phyloP scores from a whole-genome alignment of 305 asterid species.

The Fraxinus dipetala region DNA sequence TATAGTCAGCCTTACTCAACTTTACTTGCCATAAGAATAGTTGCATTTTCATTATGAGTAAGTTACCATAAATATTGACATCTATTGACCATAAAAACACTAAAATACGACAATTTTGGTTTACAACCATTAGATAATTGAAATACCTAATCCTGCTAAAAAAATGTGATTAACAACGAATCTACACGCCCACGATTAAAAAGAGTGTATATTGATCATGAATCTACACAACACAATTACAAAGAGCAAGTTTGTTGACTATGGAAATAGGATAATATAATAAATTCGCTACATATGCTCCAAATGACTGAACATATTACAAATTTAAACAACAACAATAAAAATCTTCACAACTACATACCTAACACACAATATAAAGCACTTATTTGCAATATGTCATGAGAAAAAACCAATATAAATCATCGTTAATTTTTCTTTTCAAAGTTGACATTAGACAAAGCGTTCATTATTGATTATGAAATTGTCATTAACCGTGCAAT shows the following conservation, averaged over 20 bases:
- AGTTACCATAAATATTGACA: background rate
- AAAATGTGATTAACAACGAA: background rate
- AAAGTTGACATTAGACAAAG: background rate
- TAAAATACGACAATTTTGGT: background rate
- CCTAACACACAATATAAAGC: background rate
- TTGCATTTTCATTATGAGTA: background rate
- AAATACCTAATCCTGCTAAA: background rate
- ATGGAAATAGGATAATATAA: background rate
- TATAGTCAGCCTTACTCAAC: background rate
- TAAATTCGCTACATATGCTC: background rate
- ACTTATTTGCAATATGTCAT: background rate
- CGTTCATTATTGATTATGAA: background rate
- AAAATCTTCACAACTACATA: background rate
- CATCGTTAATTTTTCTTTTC: background rate
- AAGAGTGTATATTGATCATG: background rate
- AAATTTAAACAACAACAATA: background rate
- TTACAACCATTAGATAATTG: background rate
- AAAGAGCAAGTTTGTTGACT: background rate
- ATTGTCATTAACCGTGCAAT: background rate
- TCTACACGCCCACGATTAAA: background rate
- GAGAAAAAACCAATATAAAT: background rate
- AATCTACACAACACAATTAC: background rate
- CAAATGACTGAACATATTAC: background rate
- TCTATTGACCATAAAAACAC: background rate
- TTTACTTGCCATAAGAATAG: background rate